Evolutionary conservation across 1,284 basidiomycete genomes (phyloP), one percentile per base, ranked within the genome.

Genomic region (Puccinia triticina): DNA sequence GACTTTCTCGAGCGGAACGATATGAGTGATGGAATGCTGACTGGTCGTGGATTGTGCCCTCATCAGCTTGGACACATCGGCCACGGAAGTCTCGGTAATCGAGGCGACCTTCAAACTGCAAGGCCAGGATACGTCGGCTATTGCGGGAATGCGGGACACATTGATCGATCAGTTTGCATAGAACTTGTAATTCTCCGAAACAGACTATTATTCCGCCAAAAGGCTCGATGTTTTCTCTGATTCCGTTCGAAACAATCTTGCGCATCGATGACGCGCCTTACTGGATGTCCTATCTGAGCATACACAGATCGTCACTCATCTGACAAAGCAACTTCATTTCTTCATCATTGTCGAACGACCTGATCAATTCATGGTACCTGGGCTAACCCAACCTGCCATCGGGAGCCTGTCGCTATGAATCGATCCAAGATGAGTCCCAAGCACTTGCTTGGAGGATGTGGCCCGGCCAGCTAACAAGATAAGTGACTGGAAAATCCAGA

Each of bases 41-140:
- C 32, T 57, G 18, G 37, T 11, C 59, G 10, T 21, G 5, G 8
- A 48, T 57, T 11, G n/a, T 18, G 16, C 43, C 5, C 43, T 46
- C 26, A 26, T 21, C 55, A 75, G 81, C n/a, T 90, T 96, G 61
- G 95, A 98, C 87, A 97, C 96, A 81, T 98, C 96, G 32, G 97
- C 97, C 26, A 98, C 96, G 77, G 97, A 99, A 88, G 94, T 98
- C 87, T 94, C 92, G 85, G 97, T 99, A 75, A 97, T 99, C 85
- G 97, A 99, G 88, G 95, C 95, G 53, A 91, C 95, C 53, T 99
- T 99, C 91, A 96, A 94, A 88, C 89, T 96, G 74, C 93, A 95
- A 90, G 94, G 94, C 80, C 93, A 94, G 86, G 92, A 91, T 79
- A 91, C 91, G 64, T 94, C 94, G 67, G 92, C 95, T 84, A 94